Percentiles rank a stretch among this genome's conserved stretches.
Conservation (phyloP, 2,329 filamentous ascomycete species). For the Ceratocystis variospora region DNA sequence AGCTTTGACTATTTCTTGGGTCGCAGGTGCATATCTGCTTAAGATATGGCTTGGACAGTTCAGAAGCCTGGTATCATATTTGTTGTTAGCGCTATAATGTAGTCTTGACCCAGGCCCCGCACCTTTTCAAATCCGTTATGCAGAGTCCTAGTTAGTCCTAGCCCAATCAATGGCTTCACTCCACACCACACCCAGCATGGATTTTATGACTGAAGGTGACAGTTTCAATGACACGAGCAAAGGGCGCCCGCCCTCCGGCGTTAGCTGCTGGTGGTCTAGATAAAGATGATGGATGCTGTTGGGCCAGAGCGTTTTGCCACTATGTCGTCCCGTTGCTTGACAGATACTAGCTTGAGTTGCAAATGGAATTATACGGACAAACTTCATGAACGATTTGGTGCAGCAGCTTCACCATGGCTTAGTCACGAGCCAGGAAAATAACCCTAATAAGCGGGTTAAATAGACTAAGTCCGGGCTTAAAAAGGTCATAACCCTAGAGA, state of each 20-base stretch:
- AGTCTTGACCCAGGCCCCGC: no score
- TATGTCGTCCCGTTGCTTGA: background rate
- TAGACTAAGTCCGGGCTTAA: background rate
- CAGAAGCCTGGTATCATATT: no score
- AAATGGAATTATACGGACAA: background rate
- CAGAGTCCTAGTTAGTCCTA: no score
- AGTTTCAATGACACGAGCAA: background rate
- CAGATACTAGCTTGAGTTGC: no score
- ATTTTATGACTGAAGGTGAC: no score
- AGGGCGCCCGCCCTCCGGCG: background rate
- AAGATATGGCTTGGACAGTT: no score
- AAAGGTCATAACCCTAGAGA: background rate
- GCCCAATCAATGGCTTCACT: no score
- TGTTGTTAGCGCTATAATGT: no score
- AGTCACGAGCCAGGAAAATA: background rate
- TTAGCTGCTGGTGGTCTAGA: background rate
- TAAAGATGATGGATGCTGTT: background rate
- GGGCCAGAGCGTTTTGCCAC: background rate
- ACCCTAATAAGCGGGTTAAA: background rate
- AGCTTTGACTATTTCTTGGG: no score
- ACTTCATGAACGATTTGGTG: background rate
- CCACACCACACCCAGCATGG: no score
- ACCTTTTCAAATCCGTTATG: no score
- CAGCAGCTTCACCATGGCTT: background rate
- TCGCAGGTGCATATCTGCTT: no score